Conservation (phyloP, 1,284 basidiomycete genomes). For the Athelia sp. region DNA sequence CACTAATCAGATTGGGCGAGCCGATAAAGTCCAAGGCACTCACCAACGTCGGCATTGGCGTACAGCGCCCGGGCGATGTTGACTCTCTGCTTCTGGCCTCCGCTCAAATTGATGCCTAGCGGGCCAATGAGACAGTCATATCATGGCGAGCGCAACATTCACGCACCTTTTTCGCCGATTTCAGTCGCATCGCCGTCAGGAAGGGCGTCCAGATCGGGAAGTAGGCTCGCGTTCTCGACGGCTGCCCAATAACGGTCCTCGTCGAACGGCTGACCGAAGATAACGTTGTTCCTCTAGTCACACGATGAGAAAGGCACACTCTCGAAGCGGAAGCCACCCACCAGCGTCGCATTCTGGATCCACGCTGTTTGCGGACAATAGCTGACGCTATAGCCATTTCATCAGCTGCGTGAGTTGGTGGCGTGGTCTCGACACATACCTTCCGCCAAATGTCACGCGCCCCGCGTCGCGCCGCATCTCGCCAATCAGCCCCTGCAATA, state of each 20-base stretch:
- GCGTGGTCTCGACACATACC: too few species aligned
- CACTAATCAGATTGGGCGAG: too few species aligned
- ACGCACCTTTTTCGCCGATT: constrained; percentile 79
- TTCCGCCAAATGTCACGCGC: constrained; percentile 52
- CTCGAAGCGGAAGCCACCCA: constrained; percentile 24
- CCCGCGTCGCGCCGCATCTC: constrained; percentile 65
- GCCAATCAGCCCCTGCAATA: constrained; percentile 68
- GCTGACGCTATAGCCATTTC: too few species aligned
- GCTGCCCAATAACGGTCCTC: constrained; percentile 76
- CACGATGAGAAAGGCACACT: neutral
- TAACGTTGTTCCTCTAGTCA: constrained; percentile 50
- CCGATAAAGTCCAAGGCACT: too few species aligned
- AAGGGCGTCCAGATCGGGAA: constrained; percentile 76
- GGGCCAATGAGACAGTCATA: too few species aligned
- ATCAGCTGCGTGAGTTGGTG: too few species aligned
- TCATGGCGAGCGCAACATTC: constrained; percentile 21
- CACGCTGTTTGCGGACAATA: constrained; percentile 79
- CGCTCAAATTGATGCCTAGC: constrained; percentile 20
- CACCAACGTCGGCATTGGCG: constrained; percentile 56
- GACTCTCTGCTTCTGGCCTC: constrained; percentile 58
- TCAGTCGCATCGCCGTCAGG: constrained; percentile 83
- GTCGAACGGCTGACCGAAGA: constrained; percentile 80
- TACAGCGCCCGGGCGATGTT: constrained; percentile 75
- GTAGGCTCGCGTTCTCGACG: constrained; percentile 69
- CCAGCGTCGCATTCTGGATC: constrained; percentile 79